These are phyloP conservation scores for Claviceps humidiphila DNA, from an alignment of 2,329 filamentous ascomycete genomes.

Conservation along the genomic window DNA sequence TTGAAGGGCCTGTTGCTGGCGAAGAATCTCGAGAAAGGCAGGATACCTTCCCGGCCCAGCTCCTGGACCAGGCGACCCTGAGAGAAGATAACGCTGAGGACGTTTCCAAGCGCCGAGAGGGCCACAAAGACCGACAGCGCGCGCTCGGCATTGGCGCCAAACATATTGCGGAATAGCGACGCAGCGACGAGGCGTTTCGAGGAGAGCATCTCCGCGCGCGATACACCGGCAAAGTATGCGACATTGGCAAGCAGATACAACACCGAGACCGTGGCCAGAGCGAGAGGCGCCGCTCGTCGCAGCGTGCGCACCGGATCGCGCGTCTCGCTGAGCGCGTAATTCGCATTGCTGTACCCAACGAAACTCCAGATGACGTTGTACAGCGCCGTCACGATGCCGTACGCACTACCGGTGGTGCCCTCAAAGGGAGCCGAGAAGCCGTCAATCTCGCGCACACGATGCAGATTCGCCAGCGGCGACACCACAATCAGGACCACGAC, in stretches of 20 bases:
- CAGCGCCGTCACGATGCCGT: conserved; percentile 54
- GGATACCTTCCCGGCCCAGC: conserved; percentile 51
- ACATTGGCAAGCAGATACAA: conserved; percentile 57
- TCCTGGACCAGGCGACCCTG: conserved; percentile 54
- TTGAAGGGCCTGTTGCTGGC: conserved; percentile 52
- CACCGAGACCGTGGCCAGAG: conserved; percentile 42
- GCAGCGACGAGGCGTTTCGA: conserved; percentile 40
- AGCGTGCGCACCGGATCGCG: conserved; percentile 52
- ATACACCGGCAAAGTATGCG: conserved; percentile 49
- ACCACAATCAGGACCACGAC: conserved; percentile 54
- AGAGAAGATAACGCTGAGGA: conserved; percentile 55
- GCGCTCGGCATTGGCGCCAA: conserved; percentile 39
- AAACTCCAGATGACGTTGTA: conserved; percentile 64
- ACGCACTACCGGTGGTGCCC: conserved; percentile 52
- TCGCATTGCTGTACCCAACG: conserved; percentile 55
- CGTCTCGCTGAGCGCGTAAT: conserved; percentile 53
- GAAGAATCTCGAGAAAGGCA: conserved; percentile 49
- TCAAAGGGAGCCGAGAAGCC: conserved; percentile 52
- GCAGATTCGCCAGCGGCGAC: conserved; percentile 45
- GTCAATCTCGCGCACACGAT: conserved; percentile 43
- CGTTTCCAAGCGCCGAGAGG: conserved; percentile 54
- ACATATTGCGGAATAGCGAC: conserved; percentile 42
- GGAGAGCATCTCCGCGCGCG: conserved; percentile 37
- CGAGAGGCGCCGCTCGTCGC: conserved; percentile 50
- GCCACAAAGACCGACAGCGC: conserved; percentile 53